Base-by-base conservation (phyloP, 495 filamentous ascomycete species). In the Sporormia fimetaria region DNA sequence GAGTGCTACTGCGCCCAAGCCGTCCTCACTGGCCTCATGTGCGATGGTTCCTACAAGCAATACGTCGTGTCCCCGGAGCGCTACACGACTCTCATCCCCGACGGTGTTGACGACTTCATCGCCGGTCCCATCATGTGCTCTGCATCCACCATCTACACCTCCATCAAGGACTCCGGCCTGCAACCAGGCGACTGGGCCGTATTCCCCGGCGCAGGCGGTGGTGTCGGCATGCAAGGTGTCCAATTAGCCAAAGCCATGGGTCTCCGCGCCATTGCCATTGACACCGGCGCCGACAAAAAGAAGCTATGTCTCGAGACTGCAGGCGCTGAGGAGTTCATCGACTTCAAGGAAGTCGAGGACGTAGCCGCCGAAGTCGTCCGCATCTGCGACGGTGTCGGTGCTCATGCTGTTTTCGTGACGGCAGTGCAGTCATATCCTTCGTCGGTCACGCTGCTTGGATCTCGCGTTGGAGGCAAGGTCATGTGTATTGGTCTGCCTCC, bases 61-160 rank as follows among this genome's bases (percentile, higher is more conserved):
- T 67, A 67, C 39, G 42, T 67, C 25, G 42, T 43, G 9, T 58
- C 48, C 0, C 63, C 63, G n/a, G 65, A 59, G 10, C 65, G 62
- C 20, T 68, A 68, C 46, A 66, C 63, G 1, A 48, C 51, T 6
- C 37, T 49, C 23, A 65, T 68, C 42, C 65, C 65, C 0, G 63
- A 66, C 9, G 62, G 61, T 1, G 63, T 68, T 0, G 44, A 48
- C 12, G 65, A 68, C 38, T 56, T 55, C 29, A 48, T 64, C 16
- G 65, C 65, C 12, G 65, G 61, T 5, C 65, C 65, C 11, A 67
- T 68, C 42, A 68, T 68, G 65, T 68, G 65, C 44, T 58, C 52
- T 14, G 65, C 59, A 9, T 56, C 51, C 15, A 68, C 65, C 0
- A 63, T 64, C 41, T 60, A 68, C 40, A 56, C 58, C 20, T 55